Percentiles rank a stretch among this genome's conserved stretches.
phyloP scores from a whole-genome alignment of 495 filamentous ascomycete genomes.

The Parmelia sp. region DNA sequence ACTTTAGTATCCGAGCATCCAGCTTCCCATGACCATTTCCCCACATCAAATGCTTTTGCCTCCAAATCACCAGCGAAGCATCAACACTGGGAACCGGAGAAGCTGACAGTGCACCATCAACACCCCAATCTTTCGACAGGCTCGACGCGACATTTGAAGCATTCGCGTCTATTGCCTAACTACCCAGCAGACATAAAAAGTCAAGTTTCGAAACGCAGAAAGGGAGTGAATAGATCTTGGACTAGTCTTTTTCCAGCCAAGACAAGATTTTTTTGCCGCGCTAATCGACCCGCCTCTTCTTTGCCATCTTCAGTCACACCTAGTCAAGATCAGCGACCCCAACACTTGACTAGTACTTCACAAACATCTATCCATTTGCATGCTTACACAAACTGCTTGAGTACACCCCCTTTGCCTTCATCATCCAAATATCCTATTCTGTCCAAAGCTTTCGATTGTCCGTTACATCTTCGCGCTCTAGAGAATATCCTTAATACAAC shows the following conservation, averaged over 20 bases:
- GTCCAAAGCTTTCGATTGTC: background rate
- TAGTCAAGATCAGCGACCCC: background rate
- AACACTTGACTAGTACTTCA: background rate
- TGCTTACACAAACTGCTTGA: background rate
- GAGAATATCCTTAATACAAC: background rate
- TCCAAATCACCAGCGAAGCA: background rate
- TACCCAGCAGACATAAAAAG: background rate
- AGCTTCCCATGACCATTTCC: background rate
- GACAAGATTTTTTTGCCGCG: background rate
- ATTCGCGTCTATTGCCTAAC: background rate
- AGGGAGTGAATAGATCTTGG: constrained; percentile 12
- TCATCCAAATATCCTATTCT: background rate
- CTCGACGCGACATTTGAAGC: background rate
- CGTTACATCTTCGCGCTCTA: background rate
- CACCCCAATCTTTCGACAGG: background rate
- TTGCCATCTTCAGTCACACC: background rate
- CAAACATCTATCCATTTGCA: background rate
- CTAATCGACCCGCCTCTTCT: constrained; percentile 2
- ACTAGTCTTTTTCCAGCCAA: constrained; percentile 10
- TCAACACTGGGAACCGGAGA: background rate
- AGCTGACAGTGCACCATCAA: background rate
- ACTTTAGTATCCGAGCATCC: background rate
- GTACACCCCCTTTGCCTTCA: background rate
- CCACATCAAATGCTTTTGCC: background rate
- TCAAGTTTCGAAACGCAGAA: background rate